Evolutionary conservation across 1,284 basidiomycete species (phyloP).

Genomic region (Caloboletus inedulis): DNA sequence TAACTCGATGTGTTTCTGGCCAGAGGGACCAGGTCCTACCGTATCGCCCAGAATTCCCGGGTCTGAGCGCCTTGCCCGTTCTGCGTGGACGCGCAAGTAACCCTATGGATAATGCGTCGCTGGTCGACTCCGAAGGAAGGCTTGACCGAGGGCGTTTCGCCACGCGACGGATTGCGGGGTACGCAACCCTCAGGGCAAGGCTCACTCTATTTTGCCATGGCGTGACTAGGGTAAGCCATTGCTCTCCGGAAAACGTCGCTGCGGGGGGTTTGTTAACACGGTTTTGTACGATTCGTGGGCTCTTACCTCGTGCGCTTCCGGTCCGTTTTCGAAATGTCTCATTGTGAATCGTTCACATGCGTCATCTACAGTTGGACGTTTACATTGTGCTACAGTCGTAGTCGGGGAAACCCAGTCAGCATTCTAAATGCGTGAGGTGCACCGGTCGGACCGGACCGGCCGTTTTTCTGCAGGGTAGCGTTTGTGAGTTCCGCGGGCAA

Average conservation of each 20-base stretch:
- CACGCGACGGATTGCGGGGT: not conserved
- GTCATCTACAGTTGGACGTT: not conserved
- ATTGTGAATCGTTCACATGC: not conserved
- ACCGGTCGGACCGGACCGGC: no score
- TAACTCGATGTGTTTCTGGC: not conserved
- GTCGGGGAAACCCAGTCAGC: not conserved
- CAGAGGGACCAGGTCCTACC: not conserved
- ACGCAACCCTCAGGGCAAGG: not conserved
- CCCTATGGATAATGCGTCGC: not conserved
- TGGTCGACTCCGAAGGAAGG: not conserved
- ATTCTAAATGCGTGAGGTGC: not conserved
- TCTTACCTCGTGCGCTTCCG: slow-evolving; percentile 4
- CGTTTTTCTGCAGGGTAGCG: no score
- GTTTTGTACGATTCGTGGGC: slow-evolving; percentile 1
- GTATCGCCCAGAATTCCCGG: not conserved
- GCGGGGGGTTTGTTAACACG: not conserved
- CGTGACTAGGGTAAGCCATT: no score
- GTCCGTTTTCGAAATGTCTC: no score
- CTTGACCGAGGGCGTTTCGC: not conserved
- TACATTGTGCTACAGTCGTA: not conserved
- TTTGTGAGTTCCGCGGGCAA: no score
- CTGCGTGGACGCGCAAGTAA: not conserved
- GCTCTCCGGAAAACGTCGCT: not conserved
- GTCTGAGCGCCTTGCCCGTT: not conserved
- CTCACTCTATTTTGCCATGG: not conserved